Base-by-base conservation (phyloP, 371 early-diverging fungal species). In the Capillidium heterosporum region DNA sequence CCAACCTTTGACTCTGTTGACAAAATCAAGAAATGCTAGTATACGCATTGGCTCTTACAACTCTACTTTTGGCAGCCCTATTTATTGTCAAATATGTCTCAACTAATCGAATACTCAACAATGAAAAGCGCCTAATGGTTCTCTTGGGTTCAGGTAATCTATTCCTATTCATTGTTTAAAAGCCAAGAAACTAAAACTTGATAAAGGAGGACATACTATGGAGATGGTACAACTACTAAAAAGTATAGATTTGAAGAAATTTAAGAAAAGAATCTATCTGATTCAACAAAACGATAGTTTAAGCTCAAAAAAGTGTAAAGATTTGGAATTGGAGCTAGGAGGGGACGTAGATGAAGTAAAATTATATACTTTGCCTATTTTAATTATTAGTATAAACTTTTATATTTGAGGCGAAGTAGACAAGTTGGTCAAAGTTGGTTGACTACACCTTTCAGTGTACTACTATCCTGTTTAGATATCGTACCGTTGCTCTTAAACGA, bases 341-440 rank as follows among this genome's bases (percentile, higher is more conserved):
- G n/a, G 3, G 10, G n/a, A 27, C 11, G 11, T 19, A 23, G 10
- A 13, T 21, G 5, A 48, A 28, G 8, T 26, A 48, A 8, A 10
- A 11, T 11, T 27, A 27, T 27, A 26, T 11, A 27, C 8, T 23
- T 48, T 48, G 11, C 7, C 11, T 48, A 19, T 26, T 48, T 26
- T 21, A 26, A 48, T 48, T 27, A 27, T 11, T 48, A 69, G 71
- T 79, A 63, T 63, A 48, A 48, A 0, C 57, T 84, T 10, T 63
- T 60, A 44, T 54, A 57, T 29, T 76, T 89, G 26, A 80, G 85
- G 3, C 65, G 90, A 48, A 74, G 76, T 52, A 72, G 89, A 15
- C 58, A 74, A 49, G 85, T 91, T 1, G 75, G 77, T 2, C 89
- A 89, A 62, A 65, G 83, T 0, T 80, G 71, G 70, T 29, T 70